phyloP scores from a whole-genome alignment of 2,329 filamentous ascomycete species.

The Aspergillus ochraceus region DNA sequence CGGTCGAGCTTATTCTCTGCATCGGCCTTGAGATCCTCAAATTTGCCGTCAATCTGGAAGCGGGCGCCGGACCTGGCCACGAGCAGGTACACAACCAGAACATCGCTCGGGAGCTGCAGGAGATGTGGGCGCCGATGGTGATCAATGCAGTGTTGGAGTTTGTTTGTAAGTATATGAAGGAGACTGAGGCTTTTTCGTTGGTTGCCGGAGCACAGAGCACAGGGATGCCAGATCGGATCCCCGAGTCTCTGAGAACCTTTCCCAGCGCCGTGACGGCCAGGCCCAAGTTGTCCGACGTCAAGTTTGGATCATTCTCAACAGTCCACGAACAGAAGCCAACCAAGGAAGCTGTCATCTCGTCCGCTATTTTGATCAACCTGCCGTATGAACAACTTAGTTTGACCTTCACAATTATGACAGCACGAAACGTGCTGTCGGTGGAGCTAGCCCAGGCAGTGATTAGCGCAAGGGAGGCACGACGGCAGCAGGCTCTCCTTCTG shows the following conservation, averaged over 20 bases:
- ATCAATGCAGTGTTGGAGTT: slow-evolving; percentile 24
- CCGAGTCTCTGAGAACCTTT: slow-evolving; percentile 15
- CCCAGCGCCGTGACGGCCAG: slow-evolving; percentile 14
- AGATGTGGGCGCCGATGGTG: slow-evolving; percentile 11
- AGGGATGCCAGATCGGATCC: slow-evolving; percentile 27
- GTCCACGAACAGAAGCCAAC: slow-evolving; percentile 14
- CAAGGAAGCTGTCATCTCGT: slow-evolving; percentile 19
- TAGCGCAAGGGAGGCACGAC: slow-evolving; percentile 30
- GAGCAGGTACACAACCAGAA: background rate
- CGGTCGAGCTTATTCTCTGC: slow-evolving; percentile 28
- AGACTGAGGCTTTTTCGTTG: slow-evolving; percentile 24
- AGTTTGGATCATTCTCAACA: slow-evolving; percentile 22
- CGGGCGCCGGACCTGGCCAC: background rate
- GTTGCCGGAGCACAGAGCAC: slow-evolving; percentile 24
- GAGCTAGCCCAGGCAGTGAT: slow-evolving; percentile 23
- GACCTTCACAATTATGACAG: slow-evolving; percentile 20
- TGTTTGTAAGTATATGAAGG: slow-evolving; percentile 20
- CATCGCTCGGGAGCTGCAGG: slow-evolving; percentile 10
- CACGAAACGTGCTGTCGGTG: slow-evolving; percentile 13
- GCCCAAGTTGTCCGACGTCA: slow-evolving; percentile 20
- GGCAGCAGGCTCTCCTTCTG: slow-evolving; percentile 21
- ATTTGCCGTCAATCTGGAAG: slow-evolving; percentile 21
- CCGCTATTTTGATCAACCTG: slow-evolving; percentile 29
- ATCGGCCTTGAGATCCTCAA: slow-evolving; percentile 25
- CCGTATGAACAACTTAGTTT: slow-evolving; percentile 25